These are phyloP conservation scores for Podaxis pistillaris DNA, from an alignment of 768 basidiomycete species.

Conservation along the genomic window DNA sequence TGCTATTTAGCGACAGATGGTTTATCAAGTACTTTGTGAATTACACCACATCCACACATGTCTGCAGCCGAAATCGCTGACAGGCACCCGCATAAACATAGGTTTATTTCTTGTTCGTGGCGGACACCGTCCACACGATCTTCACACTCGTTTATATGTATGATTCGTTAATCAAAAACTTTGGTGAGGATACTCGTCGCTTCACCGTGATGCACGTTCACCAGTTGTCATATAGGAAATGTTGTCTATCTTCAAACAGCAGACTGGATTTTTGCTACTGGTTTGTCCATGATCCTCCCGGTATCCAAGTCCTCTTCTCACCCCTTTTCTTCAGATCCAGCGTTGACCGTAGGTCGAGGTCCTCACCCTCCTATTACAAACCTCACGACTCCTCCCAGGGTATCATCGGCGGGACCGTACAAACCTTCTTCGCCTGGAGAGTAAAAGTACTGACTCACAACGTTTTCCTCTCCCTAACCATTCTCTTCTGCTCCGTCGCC, in stretches of 20 bases:
- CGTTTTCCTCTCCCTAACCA: conserved; percentile 7
- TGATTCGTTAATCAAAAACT: conserved; percentile 43
- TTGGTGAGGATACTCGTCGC: conserved; percentile 30
- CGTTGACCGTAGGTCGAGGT: conserved; percentile 14
- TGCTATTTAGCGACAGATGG: conserved; percentile 33
- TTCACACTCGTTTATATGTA: conserved; percentile 49
- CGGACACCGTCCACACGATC: conserved; percentile 46
- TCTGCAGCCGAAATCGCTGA: neutral
- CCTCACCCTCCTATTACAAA: neutral
- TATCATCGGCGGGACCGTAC: conserved; percentile 17
- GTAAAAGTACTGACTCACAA: conserved; percentile 17
- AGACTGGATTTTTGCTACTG: conserved; percentile 37
- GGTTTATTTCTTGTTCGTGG: conserved; percentile 44
- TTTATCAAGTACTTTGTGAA: conserved; percentile 49
- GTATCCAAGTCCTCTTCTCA: neutral
- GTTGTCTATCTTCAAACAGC: conserved; percentile 17
- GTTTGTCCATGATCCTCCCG: conserved; percentile 16
- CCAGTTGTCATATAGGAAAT: conserved; percentile 17
- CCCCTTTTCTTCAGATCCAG: conserved; percentile 11
- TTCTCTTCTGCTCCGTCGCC: conserved; percentile 11
- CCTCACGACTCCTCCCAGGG: conserved; percentile 12
- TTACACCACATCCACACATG: neutral
- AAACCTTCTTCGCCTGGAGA: conserved; percentile 20
- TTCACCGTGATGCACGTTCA: neutral
- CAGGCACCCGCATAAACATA: conserved; percentile 16